phyloP scores from a whole-genome alignment of 2,329 filamentous ascomycete species.

The Scedosporium dehoogii region DNA sequence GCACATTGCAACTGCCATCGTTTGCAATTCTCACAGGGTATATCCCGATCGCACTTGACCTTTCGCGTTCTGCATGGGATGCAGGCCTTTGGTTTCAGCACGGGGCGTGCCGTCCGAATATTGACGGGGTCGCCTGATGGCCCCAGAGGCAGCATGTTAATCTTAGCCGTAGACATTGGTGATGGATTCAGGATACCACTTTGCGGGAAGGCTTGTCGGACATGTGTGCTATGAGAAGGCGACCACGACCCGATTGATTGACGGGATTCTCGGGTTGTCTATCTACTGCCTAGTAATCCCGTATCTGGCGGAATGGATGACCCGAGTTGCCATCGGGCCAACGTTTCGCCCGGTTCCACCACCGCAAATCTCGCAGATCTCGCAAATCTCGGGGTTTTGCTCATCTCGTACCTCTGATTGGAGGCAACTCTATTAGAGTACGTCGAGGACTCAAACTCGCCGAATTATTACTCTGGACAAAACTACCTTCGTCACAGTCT shows the following conservation, averaged over 20 bases:
- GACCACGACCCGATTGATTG: too few relatives aligned
- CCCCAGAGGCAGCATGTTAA: background rate
- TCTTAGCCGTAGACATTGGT: too few relatives aligned
- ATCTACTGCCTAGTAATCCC: too few relatives aligned
- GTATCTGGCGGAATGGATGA: too few relatives aligned
- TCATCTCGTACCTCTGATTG: background rate
- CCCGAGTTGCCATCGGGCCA: too few relatives aligned
- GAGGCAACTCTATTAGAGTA: background rate
- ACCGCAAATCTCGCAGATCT: background rate
- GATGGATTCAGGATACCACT: too few relatives aligned
- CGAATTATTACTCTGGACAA: too few relatives aligned
- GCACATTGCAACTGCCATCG: background rate
- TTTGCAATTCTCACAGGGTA: background rate
- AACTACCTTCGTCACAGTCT: too few relatives aligned
- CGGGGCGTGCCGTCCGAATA: background rate
- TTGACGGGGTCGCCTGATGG: background rate
- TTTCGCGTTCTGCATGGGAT: background rate
- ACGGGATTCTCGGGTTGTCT: too few relatives aligned
- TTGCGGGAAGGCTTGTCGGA: too few relatives aligned
- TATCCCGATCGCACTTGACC: constrained; percentile 3
- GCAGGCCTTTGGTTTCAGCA: constrained; percentile 4
- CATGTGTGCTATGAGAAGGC: too few relatives aligned
- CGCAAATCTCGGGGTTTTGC: constrained; percentile 1
- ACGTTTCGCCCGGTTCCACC: background rate
- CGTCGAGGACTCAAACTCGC: too few relatives aligned